phyloP scores from a whole-genome alignment of 2,329 filamentous ascomycete species.

The Zasmidium cellare region DNA sequence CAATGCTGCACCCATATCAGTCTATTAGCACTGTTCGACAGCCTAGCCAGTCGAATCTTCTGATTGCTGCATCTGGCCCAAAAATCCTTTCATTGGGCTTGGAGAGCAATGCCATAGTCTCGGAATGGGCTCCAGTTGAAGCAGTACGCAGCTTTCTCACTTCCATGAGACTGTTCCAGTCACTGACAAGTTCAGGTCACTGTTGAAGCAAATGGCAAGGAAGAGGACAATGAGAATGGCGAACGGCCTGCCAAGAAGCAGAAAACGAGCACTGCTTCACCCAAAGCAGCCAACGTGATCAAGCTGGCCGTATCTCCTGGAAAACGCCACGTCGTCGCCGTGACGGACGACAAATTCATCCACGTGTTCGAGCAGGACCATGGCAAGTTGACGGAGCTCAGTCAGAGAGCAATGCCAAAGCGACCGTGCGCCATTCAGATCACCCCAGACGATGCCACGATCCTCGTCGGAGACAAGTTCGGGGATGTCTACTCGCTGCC shows the following conservation, averaged over 20 bases:
- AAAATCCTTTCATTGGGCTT: slow-evolving; percentile 68
- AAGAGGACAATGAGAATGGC: slow-evolving; percentile 9
- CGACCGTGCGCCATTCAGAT: slow-evolving; percentile 76
- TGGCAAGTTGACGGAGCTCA: slow-evolving; percentile 66
- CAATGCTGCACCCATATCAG: slow-evolving; percentile 44
- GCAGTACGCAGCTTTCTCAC: neutral
- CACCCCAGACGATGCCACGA: slow-evolving; percentile 67
- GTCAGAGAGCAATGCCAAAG: slow-evolving; percentile 84
- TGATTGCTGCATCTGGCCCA: slow-evolving; percentile 74
- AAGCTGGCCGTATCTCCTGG: slow-evolving; percentile 65
- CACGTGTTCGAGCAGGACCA: slow-evolving; percentile 74
- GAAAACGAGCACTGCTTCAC: slow-evolving; percentile 30
- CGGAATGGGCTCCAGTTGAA: slow-evolving; percentile 56
- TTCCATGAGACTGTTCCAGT: neutral
- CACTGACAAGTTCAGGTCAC: neutral
- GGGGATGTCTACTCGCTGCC: slow-evolving; percentile 93
- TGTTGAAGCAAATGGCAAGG: neutral
- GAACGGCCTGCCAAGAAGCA: slow-evolving; percentile 34
- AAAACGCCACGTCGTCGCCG: slow-evolving; percentile 68
- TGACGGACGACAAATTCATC: slow-evolving; percentile 89
- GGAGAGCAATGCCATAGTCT: slow-evolving; percentile 58
- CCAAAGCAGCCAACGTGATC: slow-evolving; percentile 62
- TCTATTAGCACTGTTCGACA: slow-evolving; percentile 35
- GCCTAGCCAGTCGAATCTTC: slow-evolving; percentile 39
- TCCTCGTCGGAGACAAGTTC: slow-evolving; percentile 90